These are phyloP conservation scores for Bryopsis sp. DNA, from an alignment of 139 green algal species.

Conservation along the genomic window DNA sequence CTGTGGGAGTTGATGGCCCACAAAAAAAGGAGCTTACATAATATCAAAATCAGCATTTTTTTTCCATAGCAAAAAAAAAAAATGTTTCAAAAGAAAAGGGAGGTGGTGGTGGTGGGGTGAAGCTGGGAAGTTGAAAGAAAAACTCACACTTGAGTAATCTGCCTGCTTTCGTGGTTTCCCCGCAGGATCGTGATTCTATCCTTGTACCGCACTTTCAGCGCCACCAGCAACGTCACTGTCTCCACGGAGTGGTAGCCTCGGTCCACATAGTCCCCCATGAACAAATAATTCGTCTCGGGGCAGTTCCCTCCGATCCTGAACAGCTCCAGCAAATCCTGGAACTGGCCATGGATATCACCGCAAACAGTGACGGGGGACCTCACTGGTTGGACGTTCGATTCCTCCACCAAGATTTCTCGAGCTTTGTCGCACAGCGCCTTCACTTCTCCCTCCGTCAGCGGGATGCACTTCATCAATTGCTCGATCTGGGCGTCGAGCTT, in stretches of 20 bases:
- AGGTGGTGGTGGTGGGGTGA: constrained; percentile 14
- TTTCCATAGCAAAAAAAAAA: no score
- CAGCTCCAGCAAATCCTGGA: constrained; percentile 93
- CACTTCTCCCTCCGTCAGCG: constrained; percentile 79
- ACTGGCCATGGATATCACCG: constrained; percentile 97
- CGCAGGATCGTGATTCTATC: constrained; percentile 96
- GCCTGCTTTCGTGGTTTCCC: constrained; percentile 96
- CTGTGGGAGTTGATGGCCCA: not conserved
- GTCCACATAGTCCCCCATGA: constrained; percentile 99
- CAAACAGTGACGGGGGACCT: constrained; percentile 92
- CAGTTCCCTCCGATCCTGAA: constrained; percentile 88
- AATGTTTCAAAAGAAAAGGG: constrained; percentile 17
- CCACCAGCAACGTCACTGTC: constrained; percentile 84
- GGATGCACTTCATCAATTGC: constrained; percentile 81
- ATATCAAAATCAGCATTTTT: no score
- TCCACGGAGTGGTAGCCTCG: constrained; percentile 95
- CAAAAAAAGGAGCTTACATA: constrained; percentile 26
- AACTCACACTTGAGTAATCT: constrained; percentile 95
- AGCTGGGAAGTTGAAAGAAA: no score
- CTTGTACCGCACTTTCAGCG: constrained; percentile 82
- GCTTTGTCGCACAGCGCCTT: constrained; percentile 90
- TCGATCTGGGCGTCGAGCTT: constrained; percentile 78
- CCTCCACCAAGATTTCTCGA: constrained; percentile 79
- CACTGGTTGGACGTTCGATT: constrained; percentile 95
- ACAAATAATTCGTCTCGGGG: constrained; percentile 98